Evolutionary conservation across 192 early-diverging fungal genomes (phyloP), one percentile per base, ranked within the genome.

Genomic region (Mortierella alpina): DNA sequence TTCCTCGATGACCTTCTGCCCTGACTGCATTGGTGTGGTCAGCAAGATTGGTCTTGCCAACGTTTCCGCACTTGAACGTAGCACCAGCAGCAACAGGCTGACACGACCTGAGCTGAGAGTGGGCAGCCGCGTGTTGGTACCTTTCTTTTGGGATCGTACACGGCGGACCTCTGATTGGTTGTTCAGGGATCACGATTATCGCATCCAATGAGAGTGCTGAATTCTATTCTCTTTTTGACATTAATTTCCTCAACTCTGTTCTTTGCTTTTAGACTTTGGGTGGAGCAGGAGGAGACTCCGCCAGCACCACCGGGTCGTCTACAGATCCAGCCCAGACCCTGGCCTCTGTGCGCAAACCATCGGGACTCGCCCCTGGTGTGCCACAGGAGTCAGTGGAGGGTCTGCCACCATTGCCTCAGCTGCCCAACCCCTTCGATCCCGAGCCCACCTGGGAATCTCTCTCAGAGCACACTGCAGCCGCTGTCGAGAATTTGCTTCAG

Each of bases 371-470:
- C 41, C 72, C 68, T 17, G 51, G 59, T 14, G 79, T 61, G 83
- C 89, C 58, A 62, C 88, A 49, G 72, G 86, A 65, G 82, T 84
- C 51, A 66, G 80, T 53, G 63, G 82, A 61, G 66, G 84, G 66
- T 69, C 84, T 66, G 50, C 78, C 44, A 62, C 82, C 45, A 56
- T 63, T 86, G 5, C 69, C 83, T 15, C 68, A 71, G 6, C 48
- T 74, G 44, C 77, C 78, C 50, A 82, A 72, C 61, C 71, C 72
- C 13, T 70, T 71, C 41, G 79, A 75, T 44, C 78, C 74, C 6
- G 73, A 74, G n/a, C 80, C 70, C 50, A 84, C 83, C 7, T 90
- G 89, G 89, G 85, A 88, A 64, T 86, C 85, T 53, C 84, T 88
- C 20, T 73, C 82, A 8, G 85, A 84, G 5, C 69, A 80, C 66